A percentile compares a stretch with the other conserved stretches of the same genome.
Evolutionary conservation across 139 green algal species (phyloP).

Genomic region (Coelastrella sp.): DNA sequence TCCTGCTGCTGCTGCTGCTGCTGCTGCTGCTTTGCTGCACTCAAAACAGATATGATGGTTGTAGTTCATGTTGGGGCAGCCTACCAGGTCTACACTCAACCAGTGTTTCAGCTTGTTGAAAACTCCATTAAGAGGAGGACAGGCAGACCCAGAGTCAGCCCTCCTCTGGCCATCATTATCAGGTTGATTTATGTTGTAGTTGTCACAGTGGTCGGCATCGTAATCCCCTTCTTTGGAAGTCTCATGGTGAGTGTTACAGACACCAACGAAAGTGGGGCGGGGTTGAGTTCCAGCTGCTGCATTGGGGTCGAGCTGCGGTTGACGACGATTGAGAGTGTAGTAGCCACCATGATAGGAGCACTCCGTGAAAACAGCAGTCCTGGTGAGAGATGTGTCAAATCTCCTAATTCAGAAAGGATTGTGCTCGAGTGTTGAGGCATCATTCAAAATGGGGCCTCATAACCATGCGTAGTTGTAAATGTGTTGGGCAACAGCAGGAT

Average conservation of each 20-base stretch:
- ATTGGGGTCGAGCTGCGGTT: background rate
- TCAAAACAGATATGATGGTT: slow-evolving; percentile 40
- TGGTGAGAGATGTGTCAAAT: background rate
- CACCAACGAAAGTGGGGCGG: background rate
- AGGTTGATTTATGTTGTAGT: slow-evolving; percentile 50
- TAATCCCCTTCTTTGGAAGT: slow-evolving; percentile 54
- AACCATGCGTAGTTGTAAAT: background rate
- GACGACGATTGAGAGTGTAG: too few relatives aligned
- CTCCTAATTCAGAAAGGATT: background rate
- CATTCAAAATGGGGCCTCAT: background rate
- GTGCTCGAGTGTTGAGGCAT: background rate
- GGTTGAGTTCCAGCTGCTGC: background rate
- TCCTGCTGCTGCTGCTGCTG: slow-evolving; percentile 8
- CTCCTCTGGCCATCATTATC: background rate
- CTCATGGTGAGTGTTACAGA: slow-evolving; percentile 34
- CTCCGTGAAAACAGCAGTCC: background rate
- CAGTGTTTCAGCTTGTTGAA: slow-evolving; percentile 55
- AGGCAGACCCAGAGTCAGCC: background rate
- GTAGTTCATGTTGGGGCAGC: slow-evolving; percentile 54
- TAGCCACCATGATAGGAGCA: too few relatives aligned
- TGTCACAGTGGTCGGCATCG: slow-evolving; percentile 49
- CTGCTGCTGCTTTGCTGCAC: background rate
- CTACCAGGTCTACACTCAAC: slow-evolving; percentile 61
- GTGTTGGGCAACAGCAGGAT: background rate
- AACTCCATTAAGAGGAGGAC: background rate